These are phyloP conservation scores for Aspergillus brasiliensis DNA, from an alignment of 2,329 filamentous ascomycete genomes.

Conservation along the genomic window DNA sequence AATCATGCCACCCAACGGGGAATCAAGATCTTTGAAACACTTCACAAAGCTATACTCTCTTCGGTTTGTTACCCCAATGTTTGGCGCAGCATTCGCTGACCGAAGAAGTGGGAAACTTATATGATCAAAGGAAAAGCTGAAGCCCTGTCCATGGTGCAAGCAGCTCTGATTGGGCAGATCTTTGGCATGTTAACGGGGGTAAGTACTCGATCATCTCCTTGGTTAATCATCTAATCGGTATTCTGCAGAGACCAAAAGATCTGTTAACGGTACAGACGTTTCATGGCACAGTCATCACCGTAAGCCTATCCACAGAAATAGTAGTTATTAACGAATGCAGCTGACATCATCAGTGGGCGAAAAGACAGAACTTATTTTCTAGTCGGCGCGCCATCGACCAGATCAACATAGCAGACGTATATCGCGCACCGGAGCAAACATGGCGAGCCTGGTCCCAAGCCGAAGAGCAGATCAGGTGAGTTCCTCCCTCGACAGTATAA, in stretches of 20 bases:
- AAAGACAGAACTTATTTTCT: conserved; percentile 6
- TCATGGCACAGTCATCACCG: conserved; percentile 29
- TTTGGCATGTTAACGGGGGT: conserved; percentile 32
- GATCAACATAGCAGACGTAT: not conserved
- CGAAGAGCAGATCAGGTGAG: conserved; percentile 27
- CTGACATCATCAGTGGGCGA: conserved; percentile 10
- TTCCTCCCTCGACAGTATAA: not conserved
- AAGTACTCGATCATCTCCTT: not conserved
- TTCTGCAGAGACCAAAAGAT: conserved; percentile 25
- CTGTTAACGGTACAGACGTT: conserved; percentile 29
- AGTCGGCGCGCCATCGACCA: not conserved
- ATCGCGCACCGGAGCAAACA: conserved; percentile 8
- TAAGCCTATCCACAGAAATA: conserved; percentile 22
- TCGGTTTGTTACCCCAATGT: conserved; percentile 15
- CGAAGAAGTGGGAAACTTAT: conserved; percentile 26
- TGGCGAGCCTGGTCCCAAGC: conserved; percentile 29
- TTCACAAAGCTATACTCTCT: conserved; percentile 28
- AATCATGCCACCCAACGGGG: conserved; percentile 19
- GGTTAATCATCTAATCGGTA: not conserved
- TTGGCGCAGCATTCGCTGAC: not conserved
- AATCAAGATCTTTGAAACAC: conserved; percentile 27
- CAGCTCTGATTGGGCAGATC: conserved; percentile 33
- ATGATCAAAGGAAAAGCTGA: conserved; percentile 22
- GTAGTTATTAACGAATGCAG: not conserved
- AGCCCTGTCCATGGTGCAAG: conserved; percentile 28